Percentiles rank a stretch among this genome's conserved stretches.
phyloP scores from a whole-genome alignment of 1,284 basidiomycete genomes.

The Cutaneotrichosporon mucoides region DNA sequence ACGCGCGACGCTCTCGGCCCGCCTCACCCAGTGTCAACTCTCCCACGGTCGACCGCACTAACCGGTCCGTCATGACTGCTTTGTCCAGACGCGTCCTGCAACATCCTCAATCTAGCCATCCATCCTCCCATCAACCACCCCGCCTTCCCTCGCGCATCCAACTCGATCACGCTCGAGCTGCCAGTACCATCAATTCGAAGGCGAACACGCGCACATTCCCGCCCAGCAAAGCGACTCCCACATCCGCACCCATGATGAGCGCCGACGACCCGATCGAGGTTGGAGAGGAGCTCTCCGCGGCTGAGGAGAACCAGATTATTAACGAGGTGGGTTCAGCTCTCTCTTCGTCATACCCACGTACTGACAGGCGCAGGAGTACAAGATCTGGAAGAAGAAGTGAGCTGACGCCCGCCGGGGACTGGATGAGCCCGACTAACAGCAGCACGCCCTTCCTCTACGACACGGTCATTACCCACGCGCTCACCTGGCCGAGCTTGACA shows the following conservation, averaged over 20 bases:
- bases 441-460: slow-evolving; percentile 92
- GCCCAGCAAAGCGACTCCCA: neutral
- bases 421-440: neutral
- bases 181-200: neutral
- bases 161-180: neutral
- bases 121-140: neutral
- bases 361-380: slow-evolving; percentile 51
- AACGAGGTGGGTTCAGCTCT: slow-evolving; percentile 65
- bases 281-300: slow-evolving; percentile 57
- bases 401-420: neutral
- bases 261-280: slow-evolving; percentile 39
- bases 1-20: neutral
- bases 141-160: neutral
- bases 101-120: neutral
- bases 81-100: neutral
- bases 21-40: neutral
- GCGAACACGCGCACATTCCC: neutral
- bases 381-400: slow-evolving; percentile 74
- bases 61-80: neutral
- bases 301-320: slow-evolving; percentile 75
- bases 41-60: slow-evolving; percentile 1
- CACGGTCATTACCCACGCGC: slow-evolving; percentile 91
- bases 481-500: slow-evolving; percentile 97
- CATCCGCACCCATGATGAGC: slow-evolving; percentile 6
- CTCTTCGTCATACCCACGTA: neutral